Evolutionary conservation across 2,329 filamentous ascomycete species (phyloP), one percentile per base, ranked within the genome.

Genomic region (Claviceps sorghi): DNA sequence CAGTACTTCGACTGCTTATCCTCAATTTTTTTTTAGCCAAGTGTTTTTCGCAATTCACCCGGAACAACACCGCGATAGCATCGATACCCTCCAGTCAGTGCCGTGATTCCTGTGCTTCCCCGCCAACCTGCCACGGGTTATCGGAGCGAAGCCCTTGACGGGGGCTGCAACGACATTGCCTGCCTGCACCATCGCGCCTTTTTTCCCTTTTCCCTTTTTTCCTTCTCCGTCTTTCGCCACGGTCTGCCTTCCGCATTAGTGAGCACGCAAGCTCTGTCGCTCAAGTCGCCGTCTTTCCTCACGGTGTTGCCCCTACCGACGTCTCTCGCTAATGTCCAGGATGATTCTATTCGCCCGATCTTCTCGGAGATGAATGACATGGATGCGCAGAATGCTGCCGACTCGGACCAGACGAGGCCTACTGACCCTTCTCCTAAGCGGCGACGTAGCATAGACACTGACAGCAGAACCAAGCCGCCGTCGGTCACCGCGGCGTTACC

Each of bases 301-400:
- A 46, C 56, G 57, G 51, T 51, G 45, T 51, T 44, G 49, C 50
- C 52, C 38, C 44, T 52, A 48, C 50, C 53, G 51, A 51, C 54
- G 38, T 40, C 48, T 44, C 34, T 54, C 56, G 54, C 58, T 58
- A 61, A 61, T 62, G 58, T 68, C 72, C 77, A 80, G 71, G 70
- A 80, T 80, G 77, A 73, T 79, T 74, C 71, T 74, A 72, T 71
- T 69, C 70, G 71, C 71, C 66, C 61, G 67, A 64, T 62, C 63
- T 64, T 69, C 66, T 67, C 67, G 64, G 65, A 75, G 74, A 74
- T 80, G 75, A 78, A 78, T 80, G 78, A 74, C 72, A 81, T 81
- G 78, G 78, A 81, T 79, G 77, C 76, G 77, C 78, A 80, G 72
- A 80, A 80, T 80, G 78, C 76, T 75, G 72, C 73, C 71, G 77